These are phyloP conservation scores for Penicillium psychrofluorescens DNA, from an alignment of 495 filamentous ascomycete species.

Conservation along the genomic window DNA sequence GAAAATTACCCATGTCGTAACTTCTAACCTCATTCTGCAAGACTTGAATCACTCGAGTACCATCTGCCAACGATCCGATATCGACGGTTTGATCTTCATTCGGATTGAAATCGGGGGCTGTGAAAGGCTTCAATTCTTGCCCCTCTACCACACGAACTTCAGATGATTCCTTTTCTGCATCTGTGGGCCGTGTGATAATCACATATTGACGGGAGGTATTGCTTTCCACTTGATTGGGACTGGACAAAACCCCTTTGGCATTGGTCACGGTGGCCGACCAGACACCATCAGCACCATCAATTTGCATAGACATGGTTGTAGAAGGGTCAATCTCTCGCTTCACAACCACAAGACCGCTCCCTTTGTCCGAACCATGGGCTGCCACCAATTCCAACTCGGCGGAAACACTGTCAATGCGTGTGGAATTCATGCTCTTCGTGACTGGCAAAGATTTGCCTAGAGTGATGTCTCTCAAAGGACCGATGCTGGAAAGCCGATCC, in stretches of 20 bases:
- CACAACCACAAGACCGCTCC: constrained; percentile 65
- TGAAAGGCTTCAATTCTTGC: constrained; percentile 22
- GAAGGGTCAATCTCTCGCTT: constrained; percentile 64
- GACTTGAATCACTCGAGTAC: constrained; percentile 75
- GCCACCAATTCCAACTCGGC: constrained; percentile 65
- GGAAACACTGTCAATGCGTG: constrained; percentile 27
- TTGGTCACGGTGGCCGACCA: constrained; percentile 27
- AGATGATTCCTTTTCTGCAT: constrained; percentile 31
- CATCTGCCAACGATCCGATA: constrained; percentile 65
- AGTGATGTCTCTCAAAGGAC: constrained; percentile 65
- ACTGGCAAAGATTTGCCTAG: constrained; percentile 42
- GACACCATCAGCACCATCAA: constrained; percentile 25
- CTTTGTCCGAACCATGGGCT: constrained; percentile 59
- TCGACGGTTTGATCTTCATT: constrained; percentile 79
- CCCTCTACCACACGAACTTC: constrained; percentile 28
- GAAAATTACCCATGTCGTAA: constrained; percentile 73
- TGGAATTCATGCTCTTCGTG: background rate
- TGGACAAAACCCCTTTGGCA: constrained; percentile 13
- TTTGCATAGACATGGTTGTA: constrained; percentile 50
- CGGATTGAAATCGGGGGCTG: constrained; percentile 72
- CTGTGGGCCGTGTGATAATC: constrained; percentile 26
- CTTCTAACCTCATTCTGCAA: constrained; percentile 74
- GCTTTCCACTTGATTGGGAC: constrained; percentile 47
- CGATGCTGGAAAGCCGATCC: constrained; percentile 69
- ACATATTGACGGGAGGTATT: constrained; percentile 23